Base-by-base conservation (phyloP, 192 early-diverging fungal species). In the Phycomyces nitens region DNA sequence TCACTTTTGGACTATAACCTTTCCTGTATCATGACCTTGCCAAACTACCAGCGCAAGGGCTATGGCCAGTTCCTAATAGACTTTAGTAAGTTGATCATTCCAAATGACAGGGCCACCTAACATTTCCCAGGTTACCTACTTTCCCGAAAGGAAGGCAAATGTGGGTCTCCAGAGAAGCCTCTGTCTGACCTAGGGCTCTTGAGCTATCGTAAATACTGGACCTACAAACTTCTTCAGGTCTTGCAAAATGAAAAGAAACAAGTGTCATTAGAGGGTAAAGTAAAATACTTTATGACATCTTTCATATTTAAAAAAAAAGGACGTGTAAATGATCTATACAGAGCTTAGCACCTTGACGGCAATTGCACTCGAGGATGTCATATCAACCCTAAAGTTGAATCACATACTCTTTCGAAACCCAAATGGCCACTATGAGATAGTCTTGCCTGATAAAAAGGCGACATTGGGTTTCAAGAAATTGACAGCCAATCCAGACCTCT, bases 1-100 rank as follows among this genome's bases (percentile, higher is more conserved):
- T 94, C 91, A 0, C 82, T 77, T 22, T 77, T 88, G 58, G 81
- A 83, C 22, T 94, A 94, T 70, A 98, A 98, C 59, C 80, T 98
- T 6, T 92, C 94, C 18, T 98, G 95, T 67, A 96, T 98, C 52
- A 73, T 96, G 73, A 88, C 91, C 20, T 49, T 98, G 18, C 95
- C 95, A 21, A 79, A 85, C 12, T 84, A 88, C 74, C 93, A 95
- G 69, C 77, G 92, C 54, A 90, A 91, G 62, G 93, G 94, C 0
- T 98, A 92, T 49, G 95, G 95, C 26, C 88, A 93, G 62, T 73
- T 94, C 23, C 68, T 98, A 55, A 96, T 96, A 42, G 94, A 95
- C 62, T 90, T 98, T 59, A 94, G 91, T 80, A 77, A 79, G 67
- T 72, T 41, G 40, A 50, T n/a, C n/a, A n/a, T n/a, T n/a, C n/a